Evolutionary conservation across 345 rosid genomes (phyloP).

Genomic region (Murraya paniculata): DNA sequence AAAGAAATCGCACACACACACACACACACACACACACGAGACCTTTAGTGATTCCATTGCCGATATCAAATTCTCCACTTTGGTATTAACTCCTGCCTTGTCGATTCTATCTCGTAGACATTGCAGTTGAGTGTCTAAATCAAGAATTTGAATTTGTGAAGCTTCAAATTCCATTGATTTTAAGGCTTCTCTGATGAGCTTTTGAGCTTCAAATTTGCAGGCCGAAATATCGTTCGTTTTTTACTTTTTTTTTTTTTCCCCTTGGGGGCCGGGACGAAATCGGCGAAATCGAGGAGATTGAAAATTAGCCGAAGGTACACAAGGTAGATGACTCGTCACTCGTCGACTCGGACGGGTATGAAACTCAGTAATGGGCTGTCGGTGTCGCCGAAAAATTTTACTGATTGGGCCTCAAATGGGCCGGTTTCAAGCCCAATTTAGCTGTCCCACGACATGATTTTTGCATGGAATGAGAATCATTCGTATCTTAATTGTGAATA

Average conservation of each 20-base stretch:
- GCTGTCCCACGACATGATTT: background rate
- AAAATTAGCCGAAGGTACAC: background rate
- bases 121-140: slow-evolving; percentile 21
- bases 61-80: slow-evolving; percentile 41
- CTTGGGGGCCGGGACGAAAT: too few species aligned
- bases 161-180: slow-evolving; percentile 9
- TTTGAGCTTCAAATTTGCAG: background rate
- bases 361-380: background rate
- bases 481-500: too few species aligned
- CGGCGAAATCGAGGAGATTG: background rate
- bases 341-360: slow-evolving; percentile 3
- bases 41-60: slow-evolving; percentile 53
- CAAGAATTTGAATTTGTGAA: background rate
- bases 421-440: background rate
- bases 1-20: too few species aligned
- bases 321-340: slow-evolving; percentile 19
- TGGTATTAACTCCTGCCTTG: slow-evolving; percentile 28
- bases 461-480: too few species aligned
- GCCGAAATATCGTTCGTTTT: background rate
- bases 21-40: too few species aligned
- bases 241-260: too few species aligned
- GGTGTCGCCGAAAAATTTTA: too few species aligned
- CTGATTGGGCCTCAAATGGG: too few species aligned
- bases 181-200: background rate
- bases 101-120: slow-evolving; percentile 39